Conservation (phyloP, 495 filamentous ascomycete species). For the Neurospora sp. region DNA sequence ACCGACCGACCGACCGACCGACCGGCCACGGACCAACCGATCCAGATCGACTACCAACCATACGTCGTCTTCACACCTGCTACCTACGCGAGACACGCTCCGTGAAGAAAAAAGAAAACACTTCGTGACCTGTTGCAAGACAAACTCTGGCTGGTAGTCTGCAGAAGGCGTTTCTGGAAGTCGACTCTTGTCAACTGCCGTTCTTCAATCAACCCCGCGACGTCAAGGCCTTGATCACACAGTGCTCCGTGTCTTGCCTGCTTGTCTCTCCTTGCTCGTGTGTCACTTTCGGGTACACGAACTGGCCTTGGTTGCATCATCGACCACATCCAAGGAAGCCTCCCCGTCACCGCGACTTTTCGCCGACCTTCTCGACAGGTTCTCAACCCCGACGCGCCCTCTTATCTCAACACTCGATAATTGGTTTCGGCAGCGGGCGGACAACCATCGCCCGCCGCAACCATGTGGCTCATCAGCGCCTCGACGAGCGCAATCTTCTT, state of each 20-base stretch:
- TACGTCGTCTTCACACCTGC: background rate
- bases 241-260: background rate
- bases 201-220: background rate
- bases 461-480: constrained; percentile 59
- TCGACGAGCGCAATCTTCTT: constrained; percentile 72
- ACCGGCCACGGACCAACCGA: background rate
- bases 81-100: background rate
- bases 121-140: background rate
- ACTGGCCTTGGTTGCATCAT: background rate
- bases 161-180: background rate
- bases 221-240: background rate
- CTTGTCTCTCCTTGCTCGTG: background rate
- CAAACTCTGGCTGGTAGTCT: background rate
- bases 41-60: background rate
- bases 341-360: background rate
- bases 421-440: background rate
- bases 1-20: background rate
- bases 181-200: background rate
- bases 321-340: background rate
- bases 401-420: background rate
- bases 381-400: background rate
- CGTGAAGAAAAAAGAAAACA: background rate
- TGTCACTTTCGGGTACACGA: background rate
- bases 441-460: constrained; percentile 21
- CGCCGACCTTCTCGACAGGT: background rate